Conservation (phyloP, 257 asterid genomes). For the Ilex asprella region DNA sequence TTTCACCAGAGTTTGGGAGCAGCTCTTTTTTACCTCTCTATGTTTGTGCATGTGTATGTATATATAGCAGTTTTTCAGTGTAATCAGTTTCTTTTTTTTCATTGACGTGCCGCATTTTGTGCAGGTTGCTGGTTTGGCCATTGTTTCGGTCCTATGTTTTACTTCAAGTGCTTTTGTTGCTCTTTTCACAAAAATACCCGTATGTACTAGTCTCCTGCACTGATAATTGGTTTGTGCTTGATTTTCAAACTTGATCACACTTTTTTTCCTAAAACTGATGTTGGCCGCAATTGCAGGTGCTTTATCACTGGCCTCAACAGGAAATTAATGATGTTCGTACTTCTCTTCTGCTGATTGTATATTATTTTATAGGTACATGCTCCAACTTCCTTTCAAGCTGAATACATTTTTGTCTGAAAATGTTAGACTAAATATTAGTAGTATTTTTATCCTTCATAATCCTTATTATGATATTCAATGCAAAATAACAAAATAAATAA, state of each 20-base stretch:
- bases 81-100: not conserved
- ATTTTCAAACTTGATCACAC: not conserved
- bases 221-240: not conserved
- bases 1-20: too few species aligned
- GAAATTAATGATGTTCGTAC: slow-evolving; percentile 32
- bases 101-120: slow-evolving; percentile 7
- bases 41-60: too few species aligned
- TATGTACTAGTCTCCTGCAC: slow-evolving; percentile 26
- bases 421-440: too few species aligned
- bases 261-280: slow-evolving; percentile 6
- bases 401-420: not conserved
- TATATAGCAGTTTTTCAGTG: not conserved
- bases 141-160: slow-evolving; percentile 79
- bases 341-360: slow-evolving; percentile 57
- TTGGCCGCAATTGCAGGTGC: slow-evolving; percentile 49
- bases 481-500: too few species aligned
- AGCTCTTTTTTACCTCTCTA: not conserved
- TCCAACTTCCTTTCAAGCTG: not conserved
- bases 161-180: slow-evolving; percentile 70
- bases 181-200: slow-evolving; percentile 66
- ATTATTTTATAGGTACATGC: slow-evolving; percentile 69
- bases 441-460: too few species aligned
- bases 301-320: slow-evolving; percentile 59
- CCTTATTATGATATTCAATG: too few species aligned
- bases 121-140: slow-evolving; percentile 89